These are phyloP conservation scores for Stephania yunnanensis DNA, from an alignment of 164 flowering plant species.

Conservation along the genomic window DNA sequence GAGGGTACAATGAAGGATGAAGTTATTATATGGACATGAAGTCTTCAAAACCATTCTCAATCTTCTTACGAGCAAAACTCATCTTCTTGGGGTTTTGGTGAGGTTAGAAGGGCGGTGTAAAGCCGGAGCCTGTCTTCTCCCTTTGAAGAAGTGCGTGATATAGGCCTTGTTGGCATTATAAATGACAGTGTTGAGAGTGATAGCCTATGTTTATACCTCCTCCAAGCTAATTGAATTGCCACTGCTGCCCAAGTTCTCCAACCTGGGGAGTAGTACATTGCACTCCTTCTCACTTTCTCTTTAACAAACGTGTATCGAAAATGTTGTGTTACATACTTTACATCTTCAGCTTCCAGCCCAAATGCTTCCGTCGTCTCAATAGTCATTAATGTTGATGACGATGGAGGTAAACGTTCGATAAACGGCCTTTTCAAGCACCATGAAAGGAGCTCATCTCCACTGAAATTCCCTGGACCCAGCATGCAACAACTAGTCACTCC, in stretches of 20 bases:
- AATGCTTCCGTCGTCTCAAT: conserved; percentile 91
- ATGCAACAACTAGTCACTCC: conserved; percentile 87
- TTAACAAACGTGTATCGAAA: conserved; percentile 85
- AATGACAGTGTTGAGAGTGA: conserved; percentile 78
- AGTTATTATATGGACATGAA: not conserved
- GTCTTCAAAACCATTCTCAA: not conserved
- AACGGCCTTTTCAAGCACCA: conserved; percentile 92
- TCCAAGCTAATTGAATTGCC: conserved; percentile 92
- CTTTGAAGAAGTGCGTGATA: conserved; percentile 66
- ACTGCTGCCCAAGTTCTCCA: conserved; percentile 99
- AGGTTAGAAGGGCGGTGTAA: conserved; percentile 80
- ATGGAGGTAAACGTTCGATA: conserved; percentile 78
- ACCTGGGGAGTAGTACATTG: conserved; percentile 87
- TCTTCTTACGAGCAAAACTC: conserved; percentile 55
- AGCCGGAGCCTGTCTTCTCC: conserved; percentile 87
- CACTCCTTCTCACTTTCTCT: conserved; percentile 83
- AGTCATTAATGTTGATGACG: conserved; percentile 70
- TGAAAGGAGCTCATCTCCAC: conserved; percentile 88
- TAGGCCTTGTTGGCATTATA: conserved; percentile 77
- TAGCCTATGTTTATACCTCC: conserved; percentile 70
- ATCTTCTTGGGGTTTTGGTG: conserved; percentile 90
- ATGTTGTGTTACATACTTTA: conserved; percentile 91
- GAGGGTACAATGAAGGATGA: not conserved
- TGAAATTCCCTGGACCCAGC: conserved; percentile 96
- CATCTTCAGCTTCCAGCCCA: conserved; percentile 79